These are phyloP conservation scores for Scytalidium lignicola DNA, from an alignment of 2,329 filamentous ascomycete species.

Conservation along the genomic window DNA sequence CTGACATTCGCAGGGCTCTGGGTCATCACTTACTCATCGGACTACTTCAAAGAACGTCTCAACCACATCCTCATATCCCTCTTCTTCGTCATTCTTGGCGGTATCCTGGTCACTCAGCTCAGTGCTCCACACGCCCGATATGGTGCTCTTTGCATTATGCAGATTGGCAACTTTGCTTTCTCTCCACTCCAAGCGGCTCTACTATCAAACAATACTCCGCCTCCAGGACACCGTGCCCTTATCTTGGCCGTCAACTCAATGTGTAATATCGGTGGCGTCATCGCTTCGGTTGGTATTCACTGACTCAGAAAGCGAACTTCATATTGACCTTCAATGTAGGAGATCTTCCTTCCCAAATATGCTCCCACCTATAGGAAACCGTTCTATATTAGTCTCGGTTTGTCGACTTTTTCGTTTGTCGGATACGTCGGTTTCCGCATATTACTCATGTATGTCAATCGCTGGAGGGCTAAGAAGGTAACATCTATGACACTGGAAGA, in stretches of 20 bases:
- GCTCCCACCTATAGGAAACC: not conserved
- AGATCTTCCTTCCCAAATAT: not conserved
- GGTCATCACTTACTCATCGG: constrained; percentile 29
- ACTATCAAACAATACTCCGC: not conserved
- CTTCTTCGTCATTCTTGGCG: constrained; percentile 34
- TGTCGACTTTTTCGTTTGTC: not conserved
- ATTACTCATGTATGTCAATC: not conserved
- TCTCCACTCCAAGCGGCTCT: not conserved
- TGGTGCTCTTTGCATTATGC: not conserved
- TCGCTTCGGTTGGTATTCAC: not conserved
- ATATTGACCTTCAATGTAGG: not conserved
- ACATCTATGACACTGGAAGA: not conserved
- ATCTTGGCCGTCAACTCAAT: not conserved
- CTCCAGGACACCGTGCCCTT: not conserved
- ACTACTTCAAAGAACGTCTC: constrained; percentile 39
- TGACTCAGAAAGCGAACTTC: too few relatives aligned
- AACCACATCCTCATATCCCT: constrained; percentile 39
- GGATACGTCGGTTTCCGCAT: not conserved
- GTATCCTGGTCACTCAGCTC: constrained; percentile 23
- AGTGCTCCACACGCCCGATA: not conserved
- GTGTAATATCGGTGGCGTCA: not conserved
- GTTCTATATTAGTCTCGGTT: not conserved
- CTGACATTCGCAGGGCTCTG: too few relatives aligned
- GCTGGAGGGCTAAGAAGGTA: not conserved
- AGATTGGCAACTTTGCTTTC: not conserved